A percentile compares a stretch with the other conserved stretches of the same genome.
Evolutionary conservation across 1,284 basidiomycete genomes (phyloP).

Genomic region (Boletus sp.): DNA sequence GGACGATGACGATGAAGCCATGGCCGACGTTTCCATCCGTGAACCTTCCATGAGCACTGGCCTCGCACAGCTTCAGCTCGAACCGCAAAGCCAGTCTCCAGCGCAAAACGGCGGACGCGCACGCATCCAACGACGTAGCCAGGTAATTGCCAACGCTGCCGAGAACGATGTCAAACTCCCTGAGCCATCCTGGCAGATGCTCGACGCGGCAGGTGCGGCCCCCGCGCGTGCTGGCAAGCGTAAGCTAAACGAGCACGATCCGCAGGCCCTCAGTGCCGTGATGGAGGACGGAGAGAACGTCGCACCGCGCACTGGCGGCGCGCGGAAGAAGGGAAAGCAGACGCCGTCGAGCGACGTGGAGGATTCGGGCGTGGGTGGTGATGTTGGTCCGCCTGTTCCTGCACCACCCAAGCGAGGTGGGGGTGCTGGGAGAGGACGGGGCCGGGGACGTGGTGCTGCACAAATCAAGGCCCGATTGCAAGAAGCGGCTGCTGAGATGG

Average conservation of each 20-base stretch:
- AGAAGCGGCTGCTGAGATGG: conserved; percentile 29
- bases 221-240: conserved; percentile 31
- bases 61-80: conserved; percentile 36
- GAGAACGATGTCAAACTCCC: conserved; percentile 19
- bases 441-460: conserved; percentile 16
- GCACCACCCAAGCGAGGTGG: conserved; percentile 22
- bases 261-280: conserved; percentile 18
- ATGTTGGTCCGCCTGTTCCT: background rate
- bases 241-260: conserved; percentile 32
- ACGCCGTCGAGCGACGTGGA: conserved; percentile 14
- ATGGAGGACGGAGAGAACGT: conserved; percentile 17
- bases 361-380: conserved; percentile 13
- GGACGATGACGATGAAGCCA: conserved; percentile 34
- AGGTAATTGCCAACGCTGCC: conserved; percentile 42
- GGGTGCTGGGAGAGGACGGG: conserved; percentile 19
- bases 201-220: conserved; percentile 27
- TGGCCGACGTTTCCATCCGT: conserved; percentile 27
- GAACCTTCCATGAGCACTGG: conserved; percentile 37
- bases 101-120: conserved; percentile 17
- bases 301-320: conserved; percentile 4
- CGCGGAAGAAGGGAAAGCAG: conserved; percentile 28
- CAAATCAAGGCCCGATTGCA: conserved; percentile 21
- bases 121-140: conserved; percentile 48
- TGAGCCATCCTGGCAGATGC: conserved; percentile 34
- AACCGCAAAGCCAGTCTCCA: conserved; percentile 8